Percentiles rank a stretch among this genome's conserved stretches.
Conservation (phyloP, 2,329 filamentous ascomycete genomes). For the Botrytis sinoallii region DNA sequence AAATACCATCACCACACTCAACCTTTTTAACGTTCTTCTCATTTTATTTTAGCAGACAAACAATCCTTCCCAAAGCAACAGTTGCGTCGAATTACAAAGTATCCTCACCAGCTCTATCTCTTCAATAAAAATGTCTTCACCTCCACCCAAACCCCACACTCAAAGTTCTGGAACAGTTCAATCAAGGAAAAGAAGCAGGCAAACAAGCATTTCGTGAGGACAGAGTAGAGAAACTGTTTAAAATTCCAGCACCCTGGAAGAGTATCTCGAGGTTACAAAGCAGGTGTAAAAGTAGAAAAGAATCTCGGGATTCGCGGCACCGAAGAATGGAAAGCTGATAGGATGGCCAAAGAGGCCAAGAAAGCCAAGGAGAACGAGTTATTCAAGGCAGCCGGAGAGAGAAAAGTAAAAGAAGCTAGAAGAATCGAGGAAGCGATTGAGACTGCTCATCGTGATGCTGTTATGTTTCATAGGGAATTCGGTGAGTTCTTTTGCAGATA, state of each 20-base stretch:
- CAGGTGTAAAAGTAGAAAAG: not conserved
- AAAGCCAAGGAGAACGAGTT: not conserved
- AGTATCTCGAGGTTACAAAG: not conserved
- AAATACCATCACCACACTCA: not conserved
- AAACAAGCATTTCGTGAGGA: not conserved
- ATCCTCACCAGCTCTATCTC: not conserved
- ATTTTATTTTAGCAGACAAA: not conserved
- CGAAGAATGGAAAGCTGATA: not conserved
- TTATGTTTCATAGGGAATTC: not conserved
- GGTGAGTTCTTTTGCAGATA: not conserved
- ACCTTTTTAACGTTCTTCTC: not conserved
- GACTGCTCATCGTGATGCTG: not conserved
- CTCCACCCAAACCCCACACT: not conserved
- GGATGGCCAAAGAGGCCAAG: not conserved
- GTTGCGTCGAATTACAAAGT: too few species aligned
- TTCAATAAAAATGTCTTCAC: not conserved
- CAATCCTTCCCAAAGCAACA: not conserved
- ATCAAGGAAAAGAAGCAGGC: not conserved
- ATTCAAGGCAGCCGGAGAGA: not conserved
- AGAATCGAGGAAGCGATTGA: not conserved
- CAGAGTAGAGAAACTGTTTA: not conserved
- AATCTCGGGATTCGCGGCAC: not conserved
- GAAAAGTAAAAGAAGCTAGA: not conserved
- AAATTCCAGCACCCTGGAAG: not conserved
- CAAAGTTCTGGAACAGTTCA: not conserved